Evolutionary conservation across 441 rosid genomes (phyloP).

Genomic region (Biscutella auriculata): DNA sequence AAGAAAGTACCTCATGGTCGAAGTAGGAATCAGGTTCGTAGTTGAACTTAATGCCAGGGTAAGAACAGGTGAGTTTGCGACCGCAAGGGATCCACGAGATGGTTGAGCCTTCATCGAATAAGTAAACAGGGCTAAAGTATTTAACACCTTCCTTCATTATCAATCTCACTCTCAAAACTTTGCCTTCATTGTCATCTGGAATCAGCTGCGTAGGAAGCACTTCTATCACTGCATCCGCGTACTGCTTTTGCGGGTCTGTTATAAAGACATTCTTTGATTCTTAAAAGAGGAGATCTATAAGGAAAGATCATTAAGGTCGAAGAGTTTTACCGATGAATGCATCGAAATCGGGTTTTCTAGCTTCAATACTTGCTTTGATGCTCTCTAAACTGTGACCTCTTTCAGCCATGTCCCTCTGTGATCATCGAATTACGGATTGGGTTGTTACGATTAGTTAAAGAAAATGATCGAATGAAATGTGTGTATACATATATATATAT

Average conservation of each 20-base stretch:
- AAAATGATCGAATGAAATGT: not conserved
- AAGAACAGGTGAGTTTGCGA: conserved; percentile 91
- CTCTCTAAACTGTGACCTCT: conserved; percentile 97
- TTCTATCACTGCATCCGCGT: conserved; percentile 89
- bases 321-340: conserved; percentile 67
- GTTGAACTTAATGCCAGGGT: conserved; percentile 90
- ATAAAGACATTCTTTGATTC: not conserved
- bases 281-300: not conserved
- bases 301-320: not conserved
- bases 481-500: not conserved
- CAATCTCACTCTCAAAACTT: conserved; percentile 75
- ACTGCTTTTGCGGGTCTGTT: conserved; percentile 89
- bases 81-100: conserved; percentile 94
- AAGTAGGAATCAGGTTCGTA: conserved; percentile 72
- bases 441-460: not conserved
- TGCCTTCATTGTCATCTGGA: conserved; percentile 85
- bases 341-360: conserved; percentile 88
- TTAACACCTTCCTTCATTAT: conserved; percentile 93
- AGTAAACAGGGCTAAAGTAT: conserved; percentile 74
- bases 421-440: not conserved
- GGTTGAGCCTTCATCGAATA: conserved; percentile 91
- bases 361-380: conserved; percentile 91
- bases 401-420: conserved; percentile 96
- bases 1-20: conserved; percentile 23
- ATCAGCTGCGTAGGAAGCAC: conserved; percentile 83